Base-by-base conservation (phyloP, 2,329 filamentous ascomycete species). In the Verruconis gallopava region DNA sequence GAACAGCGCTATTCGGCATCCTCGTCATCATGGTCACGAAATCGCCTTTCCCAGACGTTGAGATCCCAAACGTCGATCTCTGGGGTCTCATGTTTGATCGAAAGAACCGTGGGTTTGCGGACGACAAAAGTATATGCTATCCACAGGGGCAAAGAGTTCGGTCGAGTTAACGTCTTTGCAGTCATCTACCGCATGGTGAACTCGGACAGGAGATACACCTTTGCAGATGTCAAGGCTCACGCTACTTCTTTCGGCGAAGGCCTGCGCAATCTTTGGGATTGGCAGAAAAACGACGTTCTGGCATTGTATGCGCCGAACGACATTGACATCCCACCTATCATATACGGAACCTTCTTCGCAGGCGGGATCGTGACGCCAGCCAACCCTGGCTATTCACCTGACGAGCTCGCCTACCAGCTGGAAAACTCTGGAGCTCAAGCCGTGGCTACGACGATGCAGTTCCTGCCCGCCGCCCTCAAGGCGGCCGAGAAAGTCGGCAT, bases 381-480 rank as follows among this genome's bases (percentile, higher is more conserved):
- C 3, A 95, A 95, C 55, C 88, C 88, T 17, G 77, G 78, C 3
- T 94, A 94, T 62, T 93, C 83, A 0, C 73, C 73, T 11, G 76
- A 85, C 6, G 89, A 96, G 61, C 70, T 95, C 22, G 77, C 81
- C 3, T 86, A 83, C 53, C 88, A 95, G 63, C 71, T 96, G 46
- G 75, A 76, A 52, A 82, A 93, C 59, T 80, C 80, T 0, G 72
- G 75, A 1, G 83, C 84, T 21, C 82, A 77, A 54, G 83, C 72
- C 0, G 59, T 95, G 4, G 72, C 81, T 19, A 94, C 88, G 13
- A 43, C 42, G 53, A 58, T 72, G 19, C 62, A 76, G 0, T 71
- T 80, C 45, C 66, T 94, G 1, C 62, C 74, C 4, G 70, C 70
- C 6, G 85, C 80, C 1, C 63, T 66, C 21, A 70, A 76, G 43